phyloP scores from a whole-genome alignment of 495 filamentous ascomycete species.

The Talaromyces adpressus region DNA sequence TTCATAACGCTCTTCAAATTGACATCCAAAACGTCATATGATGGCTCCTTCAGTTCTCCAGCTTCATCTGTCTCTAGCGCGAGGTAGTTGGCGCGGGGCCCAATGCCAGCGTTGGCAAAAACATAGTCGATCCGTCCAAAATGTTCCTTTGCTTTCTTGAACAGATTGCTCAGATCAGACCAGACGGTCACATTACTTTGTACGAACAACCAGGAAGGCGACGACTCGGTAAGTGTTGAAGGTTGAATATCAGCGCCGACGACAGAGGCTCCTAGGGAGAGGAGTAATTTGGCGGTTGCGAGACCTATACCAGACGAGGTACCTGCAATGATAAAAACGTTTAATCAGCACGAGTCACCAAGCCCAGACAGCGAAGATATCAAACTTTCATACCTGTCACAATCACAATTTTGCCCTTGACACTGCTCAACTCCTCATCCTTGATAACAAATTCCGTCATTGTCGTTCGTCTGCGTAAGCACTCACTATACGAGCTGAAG shows the following conservation, averaged over 20 bases:
- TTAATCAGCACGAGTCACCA: constrained; percentile 2
- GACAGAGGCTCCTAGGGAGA: constrained; percentile 37
- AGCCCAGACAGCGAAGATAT: neutral
- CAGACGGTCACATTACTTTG: constrained; percentile 35
- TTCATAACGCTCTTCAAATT: constrained; percentile 37
- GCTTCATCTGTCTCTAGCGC: constrained; percentile 31
- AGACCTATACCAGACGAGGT: constrained; percentile 44
- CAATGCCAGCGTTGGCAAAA: constrained; percentile 43
- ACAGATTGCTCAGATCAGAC: constrained; percentile 30
- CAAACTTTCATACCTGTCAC: constrained; percentile 36
- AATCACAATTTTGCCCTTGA: constrained; percentile 40
- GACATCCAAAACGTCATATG: constrained; percentile 30
- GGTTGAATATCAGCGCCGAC: constrained; percentile 33
- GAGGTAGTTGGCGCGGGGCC: constrained; percentile 29
- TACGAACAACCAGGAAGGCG: constrained; percentile 20
- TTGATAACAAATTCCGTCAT: constrained; percentile 7
- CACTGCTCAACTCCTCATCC: constrained; percentile 18
- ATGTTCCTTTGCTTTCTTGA: constrained; percentile 25
- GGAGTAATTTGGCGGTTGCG: constrained; percentile 37
- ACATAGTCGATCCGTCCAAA: constrained; percentile 43
- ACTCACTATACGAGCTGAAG: neutral
- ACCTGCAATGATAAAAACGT: constrained; percentile 20
- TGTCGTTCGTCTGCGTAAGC: neutral
- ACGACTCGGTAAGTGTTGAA: constrained; percentile 20
- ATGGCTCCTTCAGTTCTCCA: constrained; percentile 34